Percentiles rank a stretch among this genome's conserved stretches.
These are phyloP conservation scores for Termitomyces sp. DNA, from an alignment of 1,284 basidiomycete genomes.

Conservation along the genomic window DNA sequence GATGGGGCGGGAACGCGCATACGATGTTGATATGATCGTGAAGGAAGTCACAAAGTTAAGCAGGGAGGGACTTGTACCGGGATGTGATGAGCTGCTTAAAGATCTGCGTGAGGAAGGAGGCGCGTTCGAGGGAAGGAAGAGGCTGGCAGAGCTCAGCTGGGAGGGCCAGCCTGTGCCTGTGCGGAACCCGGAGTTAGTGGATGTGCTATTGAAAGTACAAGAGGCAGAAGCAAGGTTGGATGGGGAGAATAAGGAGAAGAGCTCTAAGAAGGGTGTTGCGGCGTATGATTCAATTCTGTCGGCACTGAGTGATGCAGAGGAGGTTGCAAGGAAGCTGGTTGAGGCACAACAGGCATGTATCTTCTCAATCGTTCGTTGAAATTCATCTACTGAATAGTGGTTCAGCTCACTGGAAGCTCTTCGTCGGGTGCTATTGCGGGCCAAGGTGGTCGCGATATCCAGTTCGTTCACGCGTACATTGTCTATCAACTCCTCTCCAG, in stretches of 20 bases:
- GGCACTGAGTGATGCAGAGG: constrained; percentile 85
- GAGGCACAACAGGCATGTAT: constrained; percentile 71
- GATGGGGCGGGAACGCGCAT: constrained; percentile 66
- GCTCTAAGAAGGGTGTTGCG: constrained; percentile 67
- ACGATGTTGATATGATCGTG: constrained; percentile 83
- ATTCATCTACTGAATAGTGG: background rate
- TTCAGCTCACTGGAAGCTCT: constrained; percentile 35
- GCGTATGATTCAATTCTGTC: constrained; percentile 82
- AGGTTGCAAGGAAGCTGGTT: constrained; percentile 69
- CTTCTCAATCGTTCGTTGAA: background rate
- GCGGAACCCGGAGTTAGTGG: constrained; percentile 88
- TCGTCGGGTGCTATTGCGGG: constrained; percentile 29
- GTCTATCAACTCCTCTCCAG: constrained; percentile 81
- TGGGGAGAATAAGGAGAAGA: constrained; percentile 30
- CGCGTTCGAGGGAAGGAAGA: constrained; percentile 42
- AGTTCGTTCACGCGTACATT: constrained; percentile 83
- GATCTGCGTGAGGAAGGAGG: constrained; percentile 45
- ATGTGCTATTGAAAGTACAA: constrained; percentile 80
- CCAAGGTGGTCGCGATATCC: constrained; percentile 61
- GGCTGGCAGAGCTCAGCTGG: constrained; percentile 66
- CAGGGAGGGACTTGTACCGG: constrained; percentile 57
- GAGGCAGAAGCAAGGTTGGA: constrained; percentile 61
- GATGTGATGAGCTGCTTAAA: constrained; percentile 54
- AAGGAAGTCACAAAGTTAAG: constrained; percentile 62
- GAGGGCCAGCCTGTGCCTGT: constrained; percentile 82